phyloP scores from a whole-genome alignment of 2,329 filamentous ascomycete genomes.

The Curvularia verruculosa region DNA sequence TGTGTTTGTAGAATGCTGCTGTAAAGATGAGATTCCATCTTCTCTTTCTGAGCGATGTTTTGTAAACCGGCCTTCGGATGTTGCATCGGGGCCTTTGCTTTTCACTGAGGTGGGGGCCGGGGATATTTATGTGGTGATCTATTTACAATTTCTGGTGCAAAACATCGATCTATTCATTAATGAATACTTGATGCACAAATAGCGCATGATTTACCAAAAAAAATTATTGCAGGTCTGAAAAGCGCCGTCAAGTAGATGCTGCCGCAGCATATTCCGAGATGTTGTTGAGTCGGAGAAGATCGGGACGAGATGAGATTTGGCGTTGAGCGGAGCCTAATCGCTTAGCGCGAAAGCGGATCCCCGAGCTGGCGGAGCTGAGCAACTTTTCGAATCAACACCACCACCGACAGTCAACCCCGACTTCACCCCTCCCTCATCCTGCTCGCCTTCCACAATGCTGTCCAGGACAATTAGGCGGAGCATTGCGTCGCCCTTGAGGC shows the following conservation, averaged over 20 bases:
- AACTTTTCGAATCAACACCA: constrained; percentile 31
- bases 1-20: background rate
- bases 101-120: background rate
- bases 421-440: constrained; percentile 25
- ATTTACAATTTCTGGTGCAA: background rate
- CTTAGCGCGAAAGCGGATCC: constrained; percentile 25
- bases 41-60: background rate
- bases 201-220: too few relatives aligned
- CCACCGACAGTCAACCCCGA: constrained; percentile 23
- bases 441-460: constrained; percentile 44
- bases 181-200: background rate
- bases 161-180: background rate
- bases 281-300: constrained; percentile 17
- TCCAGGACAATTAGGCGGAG: constrained; percentile 50
- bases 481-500: constrained; percentile 49
- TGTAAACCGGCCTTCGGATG: background rate
- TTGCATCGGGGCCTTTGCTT: background rate
- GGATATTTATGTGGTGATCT: background rate
- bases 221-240: background rate
- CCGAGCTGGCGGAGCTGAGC: constrained; percentile 27
- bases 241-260: background rate
- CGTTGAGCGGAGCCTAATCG: constrained; percentile 16
- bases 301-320: constrained; percentile 15
- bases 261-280: background rate
- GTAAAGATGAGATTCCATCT: background rate